Base-by-base conservation (phyloP, 2,329 filamentous ascomycete species). In the Diaporthe citrichinensis region DNA sequence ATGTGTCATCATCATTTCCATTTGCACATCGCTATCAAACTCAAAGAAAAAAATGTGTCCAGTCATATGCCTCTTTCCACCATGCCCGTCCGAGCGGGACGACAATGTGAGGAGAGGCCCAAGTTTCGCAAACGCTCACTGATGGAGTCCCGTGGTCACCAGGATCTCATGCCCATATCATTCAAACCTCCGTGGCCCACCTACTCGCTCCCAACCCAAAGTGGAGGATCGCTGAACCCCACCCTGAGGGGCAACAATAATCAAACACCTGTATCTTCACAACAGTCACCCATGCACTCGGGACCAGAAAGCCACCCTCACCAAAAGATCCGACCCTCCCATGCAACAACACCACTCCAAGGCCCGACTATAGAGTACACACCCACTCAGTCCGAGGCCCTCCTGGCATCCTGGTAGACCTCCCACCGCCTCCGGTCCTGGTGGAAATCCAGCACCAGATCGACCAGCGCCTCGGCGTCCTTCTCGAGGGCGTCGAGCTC, bases 401-500 rank as follows among this genome's bases (percentile, higher is more conserved):
- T 34, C 25, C 69, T 31, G 2, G 55, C 58, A n/a, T 77, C 76
- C 62, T 73, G 62, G 15, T 67, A 59, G 12, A 68, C 39, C 69
- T 77, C 57, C 76, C 76, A 75, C 34, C 73, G 61, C 36, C 76
- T 44, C n/a, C 62, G 65, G 55, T 73, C 76, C 69, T 72, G 41
- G 79, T 90, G 86, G 25, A 87, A 87, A 68, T 89, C 88, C 25
- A 90, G 84, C 39, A 90, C 84, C 83, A 88, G 85, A 78, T 89
- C 87, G 20, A 91, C 87, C 28, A 91, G 83, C 0, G 85, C 84
- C 80, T 90, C 87, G 3, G 88, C 89, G 77, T 91, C 89, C 31
- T 81, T 80, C 75, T 87, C 83, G 12, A 91, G 82, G 25, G 83
- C 83, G 12, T 84, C 84, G 3, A 91, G 85, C 78, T 90, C 87